These are phyloP conservation scores for Colletotrichum eremochloae DNA, from an alignment of 2,329 filamentous ascomycete species.

Conservation along the genomic window DNA sequence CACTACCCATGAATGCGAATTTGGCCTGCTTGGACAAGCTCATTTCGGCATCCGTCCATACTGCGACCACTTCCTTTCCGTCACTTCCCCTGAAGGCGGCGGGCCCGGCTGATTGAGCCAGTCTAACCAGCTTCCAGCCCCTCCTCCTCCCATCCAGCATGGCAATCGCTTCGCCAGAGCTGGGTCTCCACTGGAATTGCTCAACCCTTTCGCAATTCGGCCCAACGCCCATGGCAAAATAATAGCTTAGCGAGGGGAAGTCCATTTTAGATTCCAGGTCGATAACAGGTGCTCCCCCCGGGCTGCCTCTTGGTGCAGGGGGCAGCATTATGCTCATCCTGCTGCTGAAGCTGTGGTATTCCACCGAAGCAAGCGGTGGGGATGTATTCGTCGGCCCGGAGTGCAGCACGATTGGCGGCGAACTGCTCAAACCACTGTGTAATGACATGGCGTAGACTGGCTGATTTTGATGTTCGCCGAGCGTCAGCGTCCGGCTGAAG, in stretches of 20 bases:
- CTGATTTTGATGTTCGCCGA: constrained; percentile 40
- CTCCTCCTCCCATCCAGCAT: constrained; percentile 48
- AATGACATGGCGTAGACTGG: constrained; percentile 41
- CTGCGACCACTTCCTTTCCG: constrained; percentile 59
- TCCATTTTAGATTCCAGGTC: constrained; percentile 24
- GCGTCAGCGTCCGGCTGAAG: constrained; percentile 40
- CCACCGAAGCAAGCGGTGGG: constrained; percentile 40
- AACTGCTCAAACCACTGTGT: constrained; percentile 38
- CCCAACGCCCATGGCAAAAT: constrained; percentile 53
- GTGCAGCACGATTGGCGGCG: constrained; percentile 42
- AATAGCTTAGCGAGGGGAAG: constrained; percentile 45
- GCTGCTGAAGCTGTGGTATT: constrained; percentile 36
- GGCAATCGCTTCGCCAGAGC: constrained; percentile 52
- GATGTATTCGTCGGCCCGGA: constrained; percentile 38
- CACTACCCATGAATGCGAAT: constrained; percentile 58
- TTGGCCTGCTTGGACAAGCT: constrained; percentile 52
- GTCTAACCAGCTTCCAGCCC: constrained; percentile 59
- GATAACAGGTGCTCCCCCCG: constrained; percentile 30
- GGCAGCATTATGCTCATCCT: constrained; percentile 37
- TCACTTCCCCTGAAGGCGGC: constrained; percentile 46
- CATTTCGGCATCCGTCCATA: constrained; percentile 51
- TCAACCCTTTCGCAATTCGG: constrained; percentile 46
- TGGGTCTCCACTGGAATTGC: constrained; percentile 59
- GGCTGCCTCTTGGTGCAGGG: constrained; percentile 26
- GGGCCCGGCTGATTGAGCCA: constrained; percentile 42